A percentile compares a stretch with the other conserved stretches of the same genome.
These are phyloP conservation scores for Larix kaempferi DNA, from an alignment of 75 land plant genomes.

Conservation along the genomic window DNA sequence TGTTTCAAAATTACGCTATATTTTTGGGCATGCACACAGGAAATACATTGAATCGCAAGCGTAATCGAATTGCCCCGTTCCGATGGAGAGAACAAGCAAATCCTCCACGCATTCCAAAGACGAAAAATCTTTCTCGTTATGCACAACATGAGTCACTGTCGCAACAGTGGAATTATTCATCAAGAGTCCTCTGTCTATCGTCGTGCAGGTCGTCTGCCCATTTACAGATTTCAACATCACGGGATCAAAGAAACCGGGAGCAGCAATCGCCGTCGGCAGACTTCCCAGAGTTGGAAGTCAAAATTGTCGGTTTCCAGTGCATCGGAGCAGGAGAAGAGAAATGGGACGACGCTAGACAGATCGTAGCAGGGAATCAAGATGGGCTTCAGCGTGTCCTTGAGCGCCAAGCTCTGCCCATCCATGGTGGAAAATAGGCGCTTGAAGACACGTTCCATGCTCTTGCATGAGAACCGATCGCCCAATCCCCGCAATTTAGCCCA, in stretches of 20 bases:
- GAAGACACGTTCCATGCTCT: slow-evolving; percentile 46
- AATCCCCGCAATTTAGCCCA: no score
- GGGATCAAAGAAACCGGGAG: slow-evolving; percentile 66
- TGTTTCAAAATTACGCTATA: no score
- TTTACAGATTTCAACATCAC: slow-evolving; percentile 55
- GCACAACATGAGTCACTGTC: slow-evolving; percentile 89
- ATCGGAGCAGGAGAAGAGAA: slow-evolving; percentile 80
- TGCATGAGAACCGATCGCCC: slow-evolving; percentile 20
- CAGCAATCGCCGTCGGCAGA: slow-evolving; percentile 83
- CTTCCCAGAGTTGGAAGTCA: slow-evolving; percentile 78
- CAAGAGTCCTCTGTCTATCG: slow-evolving; percentile 83
- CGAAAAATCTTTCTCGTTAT: slow-evolving; percentile 83
- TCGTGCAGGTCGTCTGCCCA: no score
- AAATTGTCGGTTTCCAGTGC: slow-evolving; percentile 65
- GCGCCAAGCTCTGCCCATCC: slow-evolving; percentile 53
- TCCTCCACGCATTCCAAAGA: slow-evolving; percentile 71
- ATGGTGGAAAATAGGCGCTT: slow-evolving; percentile 33
- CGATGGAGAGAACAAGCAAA: slow-evolving; percentile 77
- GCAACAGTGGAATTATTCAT: slow-evolving; percentile 96
- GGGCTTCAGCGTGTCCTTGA: slow-evolving; percentile 79
- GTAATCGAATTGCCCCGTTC: slow-evolving; percentile 51
- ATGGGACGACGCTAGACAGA: slow-evolving; percentile 65
- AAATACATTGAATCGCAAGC: slow-evolving; percentile 5
- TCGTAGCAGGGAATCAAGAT: slow-evolving; percentile 91
- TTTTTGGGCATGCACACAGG: no score